These are phyloP conservation scores for Margaritispora aquatica DNA, from an alignment of 495 filamentous ascomycete genomes.

Conservation along the genomic window DNA sequence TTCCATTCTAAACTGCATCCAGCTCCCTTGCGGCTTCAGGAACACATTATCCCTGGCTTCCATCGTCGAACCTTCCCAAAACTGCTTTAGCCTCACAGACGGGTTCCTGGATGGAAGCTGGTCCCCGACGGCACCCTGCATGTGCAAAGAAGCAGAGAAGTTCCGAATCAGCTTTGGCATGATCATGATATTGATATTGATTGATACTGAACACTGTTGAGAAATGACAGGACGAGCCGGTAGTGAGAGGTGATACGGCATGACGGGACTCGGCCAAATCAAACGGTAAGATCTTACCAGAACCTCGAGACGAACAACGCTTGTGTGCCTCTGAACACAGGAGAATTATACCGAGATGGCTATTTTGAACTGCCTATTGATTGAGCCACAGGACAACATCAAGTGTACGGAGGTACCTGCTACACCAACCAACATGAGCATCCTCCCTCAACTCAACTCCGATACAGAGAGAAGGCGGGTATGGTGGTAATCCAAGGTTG, in stretches of 20 bases:
- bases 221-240: not conserved
- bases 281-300: no score
- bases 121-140: not conserved
- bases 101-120: not conserved
- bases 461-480: not conserved
- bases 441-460: no score
- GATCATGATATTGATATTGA: no score
- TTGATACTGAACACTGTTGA: not conserved
- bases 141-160: no score
- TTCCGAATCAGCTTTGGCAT: not conserved
- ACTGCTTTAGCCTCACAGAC: not conserved
- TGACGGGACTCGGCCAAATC: no score
- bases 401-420: no score
- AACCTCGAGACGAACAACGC: no score
- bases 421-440: not conserved
- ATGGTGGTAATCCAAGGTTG: not conserved
- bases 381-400: no score
- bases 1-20: not conserved
- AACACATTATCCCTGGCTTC: not conserved
- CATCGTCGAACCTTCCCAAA: not conserved
- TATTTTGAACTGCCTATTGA: no score
- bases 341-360: no score
- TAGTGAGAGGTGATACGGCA: no score
- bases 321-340: no score
- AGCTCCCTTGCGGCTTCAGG: not conserved